A percentile compares a stretch with the other conserved stretches of the same genome.
Conservation (phyloP, 805 yeast genomes). For the Yarrowia osloensis region DNA sequence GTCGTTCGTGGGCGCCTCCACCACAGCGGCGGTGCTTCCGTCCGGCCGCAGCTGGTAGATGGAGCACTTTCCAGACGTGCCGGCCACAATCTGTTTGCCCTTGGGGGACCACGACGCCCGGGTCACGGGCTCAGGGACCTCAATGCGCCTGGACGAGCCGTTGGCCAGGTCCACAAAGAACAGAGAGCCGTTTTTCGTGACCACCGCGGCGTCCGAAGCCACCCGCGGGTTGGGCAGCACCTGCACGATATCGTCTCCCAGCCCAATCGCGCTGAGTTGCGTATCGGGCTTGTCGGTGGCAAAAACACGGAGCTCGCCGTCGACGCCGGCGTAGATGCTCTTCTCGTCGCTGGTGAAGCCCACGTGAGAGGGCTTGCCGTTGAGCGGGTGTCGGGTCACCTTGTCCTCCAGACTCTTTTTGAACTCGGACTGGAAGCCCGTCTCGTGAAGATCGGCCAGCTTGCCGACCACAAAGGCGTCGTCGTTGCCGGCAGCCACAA, state of each 20-base stretch:
- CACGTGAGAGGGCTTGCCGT: conserved; percentile 32
- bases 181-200: conserved; percentile 32
- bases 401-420: conserved; percentile 15
- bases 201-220: conserved; percentile 32
- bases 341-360: conserved; percentile 38
- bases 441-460: conserved; percentile 34
- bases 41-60: conserved; percentile 32
- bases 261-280: background rate
- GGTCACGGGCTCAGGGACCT: conserved; percentile 25
- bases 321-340: conserved; percentile 31
- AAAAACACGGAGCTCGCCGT: background rate
- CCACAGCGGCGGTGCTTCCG: conserved; percentile 31
- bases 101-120: conserved; percentile 38
- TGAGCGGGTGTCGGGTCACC: conserved; percentile 15
- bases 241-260: conserved; percentile 29
- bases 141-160: background rate
- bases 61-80: conserved; percentile 34
- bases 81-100: conserved; percentile 38
- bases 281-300: background rate
- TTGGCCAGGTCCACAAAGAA: background rate
- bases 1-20: conserved; percentile 32
- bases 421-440: background rate
- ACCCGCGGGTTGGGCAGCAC: conserved; percentile 33
- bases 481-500: conserved; percentile 36
- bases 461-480: conserved; percentile 34